Base-by-base conservation (phyloP, 148 eudicot genomes). In the Vaccinium corymbosum region DNA sequence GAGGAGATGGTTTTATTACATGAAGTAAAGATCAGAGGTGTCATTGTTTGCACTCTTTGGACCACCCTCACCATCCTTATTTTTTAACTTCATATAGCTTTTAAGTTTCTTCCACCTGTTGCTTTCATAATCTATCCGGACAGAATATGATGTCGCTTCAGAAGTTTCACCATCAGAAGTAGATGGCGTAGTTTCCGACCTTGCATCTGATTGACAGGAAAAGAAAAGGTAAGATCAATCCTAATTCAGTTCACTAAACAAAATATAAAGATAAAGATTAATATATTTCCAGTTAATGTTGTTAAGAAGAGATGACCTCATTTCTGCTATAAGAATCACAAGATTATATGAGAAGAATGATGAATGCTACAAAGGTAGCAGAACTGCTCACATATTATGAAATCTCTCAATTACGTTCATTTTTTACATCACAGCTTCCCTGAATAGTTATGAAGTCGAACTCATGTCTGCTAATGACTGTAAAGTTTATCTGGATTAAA, bases 21-120 rank as follows among this genome's bases (percentile, higher is more conserved):
- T 93, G 71, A 91, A 56, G 84, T 94, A 91, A 68, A 94, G 88
- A 84, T 89, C 86, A 64, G 90, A 88, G 76, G 90, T 84, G 50
- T 90, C 94, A 76, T 90, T 86, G 78, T 84, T 79, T 16, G 84
- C 84, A 64, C 79, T 77, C 78, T 82, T 86, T 25, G 83, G 64
- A 78, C 82, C 80, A 85, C 15, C 80, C 22, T 79, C 72, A 1
- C 73, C 42, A 5, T 13, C 73, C 42, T 68, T 68, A 42, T 27
- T 56, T 75, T 85, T 87, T 77, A 84, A 84, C 42, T 70, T 80
- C 55, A 83, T 52, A 61, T 89, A 86, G 49, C 76, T 85, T 82
- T 84, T 84, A 55, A 75, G 81, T 68, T 85, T 85, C 70, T 49
- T 78, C 66, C 56, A 56, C 70, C 62, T 59, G 50, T 48, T 49